Evolutionary conservation across 257 asterid genomes (phyloP), one percentile per base, ranked within the genome.

Genomic region (Jasminum sambac): DNA sequence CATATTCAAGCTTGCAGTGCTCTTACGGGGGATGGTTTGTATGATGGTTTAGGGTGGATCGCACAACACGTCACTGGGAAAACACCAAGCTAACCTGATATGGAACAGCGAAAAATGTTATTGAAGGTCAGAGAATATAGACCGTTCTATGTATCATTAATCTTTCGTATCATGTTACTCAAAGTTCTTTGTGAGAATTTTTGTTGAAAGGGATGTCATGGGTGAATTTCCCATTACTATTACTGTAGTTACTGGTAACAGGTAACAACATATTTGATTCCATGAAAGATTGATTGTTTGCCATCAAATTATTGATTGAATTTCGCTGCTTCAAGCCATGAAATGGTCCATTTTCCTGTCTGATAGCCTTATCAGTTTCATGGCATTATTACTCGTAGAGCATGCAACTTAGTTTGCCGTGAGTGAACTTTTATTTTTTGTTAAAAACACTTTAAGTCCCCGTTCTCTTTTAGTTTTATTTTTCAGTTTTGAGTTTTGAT

Each of bases 1-100:
- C 99, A 95, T 41, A 95, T 95, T 72, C 99, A 95, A 74, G 97
- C 97, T 73, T 89, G 97, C 78, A 87, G 88, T 37, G 99, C 99
- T 38, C 84, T 95, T 41, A 95, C 97, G 5, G 99, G 98, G 13
- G 99, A 95, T 5, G 99, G 99, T 14, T 77, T 95, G 60, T 91
- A 95, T 5, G 99, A 95, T 34, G 99, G 99, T 24, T 72, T 95
- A 84, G 99, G 99, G 4, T 95, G 99, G 99, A 84, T 91, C 42
- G 98, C 98, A 0, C 96, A 91, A 78, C 84, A 83, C 68, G 99
- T 91, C 48, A 71, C 92, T 0, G 99, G 96, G 23, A 94, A 90
- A 79, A 74, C 96, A 23, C 72, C 96, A 26, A 86, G 87, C 89
- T 91, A 91, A 86, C 64, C 19, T 11, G 62, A 21, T 11, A 24